Conservation (phyloP, 1,284 basidiomycete species). For the Melampsora abietis-canadensis region DNA sequence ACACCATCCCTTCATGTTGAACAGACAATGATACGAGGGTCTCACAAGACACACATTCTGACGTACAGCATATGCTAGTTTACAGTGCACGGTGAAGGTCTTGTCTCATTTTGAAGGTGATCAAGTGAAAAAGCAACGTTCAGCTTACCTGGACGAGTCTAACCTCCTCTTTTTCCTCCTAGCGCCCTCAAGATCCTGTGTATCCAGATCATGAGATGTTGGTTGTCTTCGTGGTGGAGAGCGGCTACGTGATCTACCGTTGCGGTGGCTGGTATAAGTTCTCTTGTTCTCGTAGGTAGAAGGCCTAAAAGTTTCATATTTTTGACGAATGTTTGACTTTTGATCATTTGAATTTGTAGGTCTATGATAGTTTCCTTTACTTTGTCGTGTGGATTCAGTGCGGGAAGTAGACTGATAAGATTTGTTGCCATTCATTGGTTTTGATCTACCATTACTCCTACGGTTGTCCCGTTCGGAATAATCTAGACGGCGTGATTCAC, state of each 20-base stretch:
- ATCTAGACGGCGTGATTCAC: conserved; percentile 25
- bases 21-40: too few relatives aligned
- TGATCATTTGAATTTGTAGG: neutral
- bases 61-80: too few relatives aligned
- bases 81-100: too few relatives aligned
- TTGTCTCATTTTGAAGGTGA: too few relatives aligned
- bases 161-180: conserved; percentile 1
- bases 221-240: conserved; percentile 2
- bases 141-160: neutral
- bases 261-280: neutral
- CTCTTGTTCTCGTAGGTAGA: neutral
- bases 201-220: neutral
- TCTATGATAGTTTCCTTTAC: neutral
- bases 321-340: neutral
- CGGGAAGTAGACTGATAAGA: neutral
- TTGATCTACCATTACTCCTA: neutral
- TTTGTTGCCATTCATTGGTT: neutral
- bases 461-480: conserved; percentile 7
- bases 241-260: conserved; percentile 7
- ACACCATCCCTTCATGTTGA: too few relatives aligned
- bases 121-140: too few relatives aligned
- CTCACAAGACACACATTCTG: too few relatives aligned
- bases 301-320: neutral
- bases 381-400: neutral
- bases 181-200: neutral